Percentiles rank a stretch among this genome's conserved stretches.
phyloP scores from a whole-genome alignment of 2,329 filamentous ascomycete genomes.

The Davidsoniella virescens region DNA sequence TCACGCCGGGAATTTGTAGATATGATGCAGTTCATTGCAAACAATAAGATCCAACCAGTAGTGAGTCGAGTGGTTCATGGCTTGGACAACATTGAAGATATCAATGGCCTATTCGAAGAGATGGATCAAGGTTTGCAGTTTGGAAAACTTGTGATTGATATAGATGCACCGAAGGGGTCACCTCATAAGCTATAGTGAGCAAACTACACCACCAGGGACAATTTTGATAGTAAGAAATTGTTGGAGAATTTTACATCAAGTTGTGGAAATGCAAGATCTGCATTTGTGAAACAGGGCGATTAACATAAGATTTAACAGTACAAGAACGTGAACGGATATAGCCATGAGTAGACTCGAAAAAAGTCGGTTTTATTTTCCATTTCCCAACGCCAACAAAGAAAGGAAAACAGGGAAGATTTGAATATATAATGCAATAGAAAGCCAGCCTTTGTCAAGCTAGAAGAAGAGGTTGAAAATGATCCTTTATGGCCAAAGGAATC shows the following conservation, averaged over 20 bases:
- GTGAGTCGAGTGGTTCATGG: slow-evolving; percentile 61
- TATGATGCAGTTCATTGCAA: slow-evolving; percentile 69
- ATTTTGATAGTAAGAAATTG: background rate
- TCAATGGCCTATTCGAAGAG: slow-evolving; percentile 70
- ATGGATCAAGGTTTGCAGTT: slow-evolving; percentile 80
- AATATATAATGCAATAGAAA: background rate
- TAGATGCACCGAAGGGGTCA: slow-evolving; percentile 26
- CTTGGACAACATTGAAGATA: slow-evolving; percentile 58
- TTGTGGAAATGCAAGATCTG: background rate
- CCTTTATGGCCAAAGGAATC: background rate
- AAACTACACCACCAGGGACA: background rate
- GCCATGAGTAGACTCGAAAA: background rate
- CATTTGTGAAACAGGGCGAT: background rate
- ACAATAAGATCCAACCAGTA: slow-evolving; percentile 58
- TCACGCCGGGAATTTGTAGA: slow-evolving; percentile 77
- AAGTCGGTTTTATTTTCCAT: slow-evolving; percentile 1
- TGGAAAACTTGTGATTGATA: slow-evolving; percentile 76
- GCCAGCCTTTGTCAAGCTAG: background rate
- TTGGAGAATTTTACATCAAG: slow-evolving; percentile 1
- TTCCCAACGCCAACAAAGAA: slow-evolving; percentile 1
- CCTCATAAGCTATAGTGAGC: slow-evolving; percentile 25
- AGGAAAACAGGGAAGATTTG: background rate
- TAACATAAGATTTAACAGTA: background rate
- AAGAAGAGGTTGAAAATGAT: background rate
- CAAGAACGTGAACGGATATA: background rate